Conservation (phyloP, 495 filamentous ascomycete species). For the Trichoderma parareesei region DNA sequence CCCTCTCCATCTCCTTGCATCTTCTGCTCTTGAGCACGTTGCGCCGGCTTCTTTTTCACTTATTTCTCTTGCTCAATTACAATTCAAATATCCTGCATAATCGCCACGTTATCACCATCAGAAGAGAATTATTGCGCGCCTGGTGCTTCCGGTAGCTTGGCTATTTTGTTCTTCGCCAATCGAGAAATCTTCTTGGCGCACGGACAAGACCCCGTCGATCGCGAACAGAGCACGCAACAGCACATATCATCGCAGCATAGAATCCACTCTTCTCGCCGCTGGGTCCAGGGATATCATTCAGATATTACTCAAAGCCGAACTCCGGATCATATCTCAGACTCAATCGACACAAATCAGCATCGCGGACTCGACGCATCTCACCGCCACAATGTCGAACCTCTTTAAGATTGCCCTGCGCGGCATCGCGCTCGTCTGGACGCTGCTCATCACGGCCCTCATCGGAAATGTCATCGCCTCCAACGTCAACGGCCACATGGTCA, state of each 20-base stretch:
- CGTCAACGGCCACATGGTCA: slow-evolving; percentile 28
- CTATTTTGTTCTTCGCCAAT: not conserved
- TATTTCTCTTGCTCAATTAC: not conserved
- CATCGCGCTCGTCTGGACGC: slow-evolving; percentile 32
- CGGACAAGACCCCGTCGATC: not conserved
- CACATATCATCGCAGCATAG: not conserved
- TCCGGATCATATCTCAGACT: no score
- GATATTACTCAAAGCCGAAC: no score
- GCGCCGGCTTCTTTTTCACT: not conserved
- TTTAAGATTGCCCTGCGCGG: slow-evolving; percentile 31
- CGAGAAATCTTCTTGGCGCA: not conserved
- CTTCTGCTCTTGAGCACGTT: not conserved
- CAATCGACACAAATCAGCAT: no score
- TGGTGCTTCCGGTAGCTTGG: not conserved
- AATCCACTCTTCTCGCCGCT: not conserved
- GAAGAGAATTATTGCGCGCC: not conserved
- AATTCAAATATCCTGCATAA: not conserved
- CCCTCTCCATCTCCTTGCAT: not conserved
- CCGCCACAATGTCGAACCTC: slow-evolving; percentile 4
- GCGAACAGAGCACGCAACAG: not conserved
- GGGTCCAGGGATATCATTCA: no score
- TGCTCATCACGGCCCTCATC: slow-evolving; percentile 39
- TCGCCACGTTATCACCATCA: not conserved
- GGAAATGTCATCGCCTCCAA: slow-evolving; percentile 43
- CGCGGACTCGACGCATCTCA: not conserved